Percentiles rank a stretch among this genome's conserved stretches.
Conservation (phyloP, 768 basidiomycete species). For the Trametes villosa region DNA sequence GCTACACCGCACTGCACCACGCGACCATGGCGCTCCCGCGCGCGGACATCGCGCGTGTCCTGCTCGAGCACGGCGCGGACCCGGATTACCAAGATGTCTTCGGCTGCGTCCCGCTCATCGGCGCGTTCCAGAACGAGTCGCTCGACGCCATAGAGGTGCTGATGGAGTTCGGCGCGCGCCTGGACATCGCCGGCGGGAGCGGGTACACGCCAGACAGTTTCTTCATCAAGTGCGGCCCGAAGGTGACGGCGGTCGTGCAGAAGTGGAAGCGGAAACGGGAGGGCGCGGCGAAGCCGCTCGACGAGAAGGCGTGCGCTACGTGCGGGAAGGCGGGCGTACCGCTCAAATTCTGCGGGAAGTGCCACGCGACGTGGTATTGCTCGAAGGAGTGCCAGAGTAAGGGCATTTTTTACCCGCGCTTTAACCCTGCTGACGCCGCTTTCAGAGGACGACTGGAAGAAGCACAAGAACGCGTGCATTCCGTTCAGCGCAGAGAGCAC, state of each 20-base stretch:
- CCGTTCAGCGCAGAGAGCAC: slow-evolving; percentile 49
- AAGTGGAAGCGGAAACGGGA: slow-evolving; percentile 53
- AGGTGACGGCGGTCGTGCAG: slow-evolving; percentile 47
- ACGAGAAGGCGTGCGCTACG: slow-evolving; percentile 49
- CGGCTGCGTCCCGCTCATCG: slow-evolving; percentile 47
- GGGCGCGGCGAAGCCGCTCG: slow-evolving; percentile 46
- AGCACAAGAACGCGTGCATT: slow-evolving; percentile 51
- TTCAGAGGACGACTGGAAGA: slow-evolving; percentile 51
- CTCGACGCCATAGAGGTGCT: slow-evolving; percentile 44
- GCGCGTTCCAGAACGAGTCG: slow-evolving; percentile 11
- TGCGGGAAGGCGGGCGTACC: slow-evolving; percentile 38
- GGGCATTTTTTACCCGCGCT: slow-evolving; percentile 15
- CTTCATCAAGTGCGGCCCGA: slow-evolving; percentile 44
- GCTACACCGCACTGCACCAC: slow-evolving; percentile 56
- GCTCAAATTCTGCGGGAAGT: slow-evolving; percentile 49
- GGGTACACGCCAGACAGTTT: slow-evolving; percentile 39
- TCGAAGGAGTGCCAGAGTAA: slow-evolving; percentile 58
- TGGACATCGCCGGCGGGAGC: slow-evolving; percentile 46
- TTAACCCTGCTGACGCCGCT: not conserved
- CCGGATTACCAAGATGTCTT: slow-evolving; percentile 53
- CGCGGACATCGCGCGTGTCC: slow-evolving; percentile 39
- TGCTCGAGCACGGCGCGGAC: slow-evolving; percentile 52
- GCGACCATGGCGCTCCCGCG: slow-evolving; percentile 39
- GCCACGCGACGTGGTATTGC: slow-evolving; percentile 55
- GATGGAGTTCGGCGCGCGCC: slow-evolving; percentile 53